Evolutionary conservation across 2,329 filamentous ascomycete species (phyloP), one percentile per base, ranked within the genome.

Genomic region (Fonsecaea multimorphosa): DNA sequence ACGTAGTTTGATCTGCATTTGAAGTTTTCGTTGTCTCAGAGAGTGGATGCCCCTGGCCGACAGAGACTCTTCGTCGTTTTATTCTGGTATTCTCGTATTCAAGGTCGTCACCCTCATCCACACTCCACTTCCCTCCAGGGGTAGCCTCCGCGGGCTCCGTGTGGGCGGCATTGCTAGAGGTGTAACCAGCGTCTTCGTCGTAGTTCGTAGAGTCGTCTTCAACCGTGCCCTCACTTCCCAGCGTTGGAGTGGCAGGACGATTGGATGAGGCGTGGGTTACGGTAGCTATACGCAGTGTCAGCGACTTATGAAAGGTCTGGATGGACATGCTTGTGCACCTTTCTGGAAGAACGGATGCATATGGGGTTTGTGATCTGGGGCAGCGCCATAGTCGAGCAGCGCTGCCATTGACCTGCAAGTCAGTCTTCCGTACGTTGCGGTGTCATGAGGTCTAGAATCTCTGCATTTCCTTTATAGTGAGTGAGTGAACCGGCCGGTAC

Each of bases 301-400:
- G 61, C 29, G 12, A 32, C 12, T 34, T 16, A 22, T 3, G 11
- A 9, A 19, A 16, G 27, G 49, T 49, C 22, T 51, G 46, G 19
- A 24, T 8, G 51, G n/a, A 46, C 59, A 57, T 38, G 27, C 55
- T 66, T 69, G 56, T 34, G 69, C 61, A 80, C 79, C 76, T 76
- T 75, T 76, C 67, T 51, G 55, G 58, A 71, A 71, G 65, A 71
- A 68, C 22, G 69, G 69, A 64, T 69, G 65, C 65, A 71, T 66
- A 62, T 44, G 55, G n/a, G 49, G 34, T 34, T 34, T 38, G n/a
- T 51, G 38, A 38, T 36, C 56, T 62, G 57, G 56, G n/a, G 24
- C 49, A 59, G 53, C 59, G 58, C 61, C 67, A 67, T 65, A 52
- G 16, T 66, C 65, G 22, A 69, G 22, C 53, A 64, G 34, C 12